phyloP scores from a whole-genome alignment of 306 rosid species.

The Cucumis cinereus region DNA sequence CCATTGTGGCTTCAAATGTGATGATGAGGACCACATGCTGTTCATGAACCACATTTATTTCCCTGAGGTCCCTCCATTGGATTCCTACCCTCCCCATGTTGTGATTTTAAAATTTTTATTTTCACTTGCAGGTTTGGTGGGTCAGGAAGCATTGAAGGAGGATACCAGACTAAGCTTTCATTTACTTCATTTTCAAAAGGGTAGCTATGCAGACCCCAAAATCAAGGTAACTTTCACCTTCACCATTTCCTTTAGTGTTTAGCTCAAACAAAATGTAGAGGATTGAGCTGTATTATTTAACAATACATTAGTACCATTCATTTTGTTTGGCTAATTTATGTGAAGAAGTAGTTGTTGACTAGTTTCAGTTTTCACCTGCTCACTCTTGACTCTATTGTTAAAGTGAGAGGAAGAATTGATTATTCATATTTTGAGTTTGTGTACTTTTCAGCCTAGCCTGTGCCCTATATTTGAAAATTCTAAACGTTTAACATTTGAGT shows the following conservation, averaged over 20 bases:
- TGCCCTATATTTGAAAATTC: neutral
- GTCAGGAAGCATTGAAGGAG: constrained; percentile 58
- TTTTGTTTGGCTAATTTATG: neutral
- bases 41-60: constrained; percentile 54
- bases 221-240: constrained; percentile 53
- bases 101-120: constrained; percentile 24
- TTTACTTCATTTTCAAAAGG: constrained; percentile 19
- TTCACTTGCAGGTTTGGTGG: constrained; percentile 48
- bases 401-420: neutral
- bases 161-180: constrained; percentile 17
- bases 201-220: constrained; percentile 91
- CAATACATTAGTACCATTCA: neutral
- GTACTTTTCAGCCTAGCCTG: neutral
- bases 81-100: constrained; percentile 39
- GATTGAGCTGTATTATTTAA: neutral
- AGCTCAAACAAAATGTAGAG: neutral
- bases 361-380: neutral
- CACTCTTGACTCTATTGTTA: neutral
- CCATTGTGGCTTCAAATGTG: constrained; percentile 30
- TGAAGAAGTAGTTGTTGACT: neutral
- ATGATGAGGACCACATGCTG: constrained; percentile 36
- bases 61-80: constrained; percentile 47
- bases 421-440: neutral
- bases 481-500: neutral
- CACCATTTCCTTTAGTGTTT: constrained; percentile 10